Conservation (phyloP, 106 monocot genomes). For the Triglochin maritima region DNA sequence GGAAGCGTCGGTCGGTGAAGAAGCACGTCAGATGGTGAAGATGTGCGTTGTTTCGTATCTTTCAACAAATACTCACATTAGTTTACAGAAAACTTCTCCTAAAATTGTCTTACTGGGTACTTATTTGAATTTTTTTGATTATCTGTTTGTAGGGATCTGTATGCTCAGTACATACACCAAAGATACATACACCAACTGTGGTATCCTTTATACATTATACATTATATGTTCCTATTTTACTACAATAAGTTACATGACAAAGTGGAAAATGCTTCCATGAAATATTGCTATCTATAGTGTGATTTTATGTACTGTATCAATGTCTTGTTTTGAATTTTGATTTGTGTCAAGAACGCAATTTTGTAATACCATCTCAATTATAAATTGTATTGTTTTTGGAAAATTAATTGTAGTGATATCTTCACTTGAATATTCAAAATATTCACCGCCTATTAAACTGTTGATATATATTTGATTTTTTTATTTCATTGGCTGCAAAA, state of each 20-base stretch:
- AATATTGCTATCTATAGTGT: background rate
- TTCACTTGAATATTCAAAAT: too few species aligned
- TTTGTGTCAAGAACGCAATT: background rate
- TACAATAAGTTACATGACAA: background rate
- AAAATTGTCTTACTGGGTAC: background rate
- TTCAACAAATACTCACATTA: background rate
- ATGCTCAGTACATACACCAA: constrained; percentile 3
- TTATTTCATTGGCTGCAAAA: too few species aligned
- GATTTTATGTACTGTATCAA: too few species aligned
- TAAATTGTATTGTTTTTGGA: background rate
- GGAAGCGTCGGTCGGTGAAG: too few species aligned
- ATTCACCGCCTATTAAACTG: too few species aligned
- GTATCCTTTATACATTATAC: background rate
- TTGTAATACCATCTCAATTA: background rate
- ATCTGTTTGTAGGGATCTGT: constrained; percentile 8
- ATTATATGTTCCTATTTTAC: background rate
- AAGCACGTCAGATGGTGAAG: too few species aligned
- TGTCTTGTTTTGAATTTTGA: too few species aligned
- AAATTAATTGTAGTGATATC: too few species aligned
- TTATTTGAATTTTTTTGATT: background rate
- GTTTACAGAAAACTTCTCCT: background rate
- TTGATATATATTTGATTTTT: too few species aligned
- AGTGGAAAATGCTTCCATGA: background rate
- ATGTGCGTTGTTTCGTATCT: too few species aligned
- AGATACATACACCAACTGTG: background rate